phyloP scores from a whole-genome alignment of 306 rosid genomes.

The Glycine latifolia region DNA sequence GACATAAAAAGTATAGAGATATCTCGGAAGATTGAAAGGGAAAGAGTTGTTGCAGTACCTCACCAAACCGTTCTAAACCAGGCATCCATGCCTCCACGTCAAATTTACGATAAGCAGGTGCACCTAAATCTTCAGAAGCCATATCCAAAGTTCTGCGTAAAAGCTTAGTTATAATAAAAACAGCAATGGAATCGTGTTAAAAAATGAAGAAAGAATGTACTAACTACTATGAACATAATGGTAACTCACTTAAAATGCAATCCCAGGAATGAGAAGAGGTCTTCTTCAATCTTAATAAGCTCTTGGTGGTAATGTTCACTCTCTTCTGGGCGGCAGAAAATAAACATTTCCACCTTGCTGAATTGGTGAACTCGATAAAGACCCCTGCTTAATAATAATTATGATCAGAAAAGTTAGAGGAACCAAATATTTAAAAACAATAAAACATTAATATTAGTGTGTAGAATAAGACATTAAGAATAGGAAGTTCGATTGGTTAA shows the following conservation, averaged over 20 bases:
- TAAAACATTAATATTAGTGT: constrained; percentile 13
- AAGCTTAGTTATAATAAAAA: constrained; percentile 39
- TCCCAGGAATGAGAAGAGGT: constrained; percentile 79
- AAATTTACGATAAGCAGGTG: constrained; percentile 92
- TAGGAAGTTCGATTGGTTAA: not conserved
- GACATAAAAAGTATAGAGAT: not conserved
- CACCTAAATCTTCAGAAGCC: constrained; percentile 95
- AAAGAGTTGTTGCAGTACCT: constrained; percentile 61
- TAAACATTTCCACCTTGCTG: constrained; percentile 96
- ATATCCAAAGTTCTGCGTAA: constrained; percentile 86
- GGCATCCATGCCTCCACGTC: constrained; percentile 99
- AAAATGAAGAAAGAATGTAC: constrained; percentile 35
- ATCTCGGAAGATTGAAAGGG: not conserved
- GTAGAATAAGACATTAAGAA: constrained; percentile 11
- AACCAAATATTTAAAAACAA: not conserved
- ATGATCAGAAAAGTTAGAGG: constrained; percentile 21
- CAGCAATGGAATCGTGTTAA: constrained; percentile 23
- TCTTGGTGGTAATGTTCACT: constrained; percentile 84
- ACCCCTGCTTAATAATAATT: constrained; percentile 69
- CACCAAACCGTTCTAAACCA: constrained; percentile 89
- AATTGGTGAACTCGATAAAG: constrained; percentile 99
- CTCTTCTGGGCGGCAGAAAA: constrained; percentile 86
- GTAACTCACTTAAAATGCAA: constrained; percentile 78
- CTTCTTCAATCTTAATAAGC: constrained; percentile 89
- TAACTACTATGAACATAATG: not conserved